Conservation (phyloP, 1,284 basidiomycete genomes). For the Cryptococcus depauperatus region DNA sequence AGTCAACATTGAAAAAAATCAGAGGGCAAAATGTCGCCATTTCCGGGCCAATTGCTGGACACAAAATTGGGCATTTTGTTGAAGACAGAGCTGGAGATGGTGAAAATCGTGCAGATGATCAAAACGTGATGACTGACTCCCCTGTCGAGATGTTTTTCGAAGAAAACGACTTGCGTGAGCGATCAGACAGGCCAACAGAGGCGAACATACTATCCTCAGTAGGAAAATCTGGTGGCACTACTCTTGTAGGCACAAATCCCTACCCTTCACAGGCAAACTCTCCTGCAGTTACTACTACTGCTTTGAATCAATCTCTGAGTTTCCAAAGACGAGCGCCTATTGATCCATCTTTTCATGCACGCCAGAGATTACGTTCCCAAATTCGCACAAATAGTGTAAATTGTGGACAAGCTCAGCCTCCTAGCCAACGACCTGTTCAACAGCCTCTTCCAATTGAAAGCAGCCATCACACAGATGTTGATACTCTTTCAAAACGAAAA, state of each 20-base stretch:
- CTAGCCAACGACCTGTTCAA: too few relatives aligned
- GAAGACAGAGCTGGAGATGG: constrained; percentile 9
- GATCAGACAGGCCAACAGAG: not conserved
- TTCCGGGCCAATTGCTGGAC: constrained; percentile 10
- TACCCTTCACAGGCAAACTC: constrained; percentile 3
- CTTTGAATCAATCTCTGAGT: not conserved
- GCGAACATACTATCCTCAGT: constrained; percentile 6
- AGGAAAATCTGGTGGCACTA: constrained; percentile 5
- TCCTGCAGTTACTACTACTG: constrained; percentile 2
- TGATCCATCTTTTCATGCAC: not conserved
- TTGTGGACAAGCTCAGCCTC: not conserved
- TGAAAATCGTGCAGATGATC: not conserved
- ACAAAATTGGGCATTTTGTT: constrained; percentile 7
- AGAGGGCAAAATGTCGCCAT: constrained; percentile 4
- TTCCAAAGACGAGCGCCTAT: too few relatives aligned
- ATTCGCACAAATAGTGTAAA: constrained; percentile 6
- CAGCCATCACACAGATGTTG: too few relatives aligned
- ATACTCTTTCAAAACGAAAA: not conserved
- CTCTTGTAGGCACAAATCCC: not conserved
- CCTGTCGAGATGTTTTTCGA: constrained; percentile 7
- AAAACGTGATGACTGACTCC: constrained; percentile 7
- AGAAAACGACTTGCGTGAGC: not conserved
- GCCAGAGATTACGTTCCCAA: constrained; percentile 10
- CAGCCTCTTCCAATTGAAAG: too few relatives aligned
- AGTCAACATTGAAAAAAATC: not conserved